Percentiles rank a stretch among this genome's conserved stretches.
Evolutionary conservation across 2,329 filamentous ascomycete species (phyloP).

Genomic region (Penicillium sp.): DNA sequence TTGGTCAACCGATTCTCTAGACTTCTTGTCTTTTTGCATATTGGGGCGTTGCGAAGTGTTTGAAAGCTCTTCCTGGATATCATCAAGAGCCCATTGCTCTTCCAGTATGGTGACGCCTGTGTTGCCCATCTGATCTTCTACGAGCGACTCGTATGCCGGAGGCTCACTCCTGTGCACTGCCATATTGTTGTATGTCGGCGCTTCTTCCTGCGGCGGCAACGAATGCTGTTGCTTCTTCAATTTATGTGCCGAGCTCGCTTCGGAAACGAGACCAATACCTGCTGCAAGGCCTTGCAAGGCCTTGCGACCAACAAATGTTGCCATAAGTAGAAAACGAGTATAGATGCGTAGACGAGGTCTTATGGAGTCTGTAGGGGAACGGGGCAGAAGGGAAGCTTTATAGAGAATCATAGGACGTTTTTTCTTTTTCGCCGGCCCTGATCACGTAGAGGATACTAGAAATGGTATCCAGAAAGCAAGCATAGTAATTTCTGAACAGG

Average conservation of each 20-base stretch:
- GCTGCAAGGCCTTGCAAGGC: slow-evolving; percentile 27
- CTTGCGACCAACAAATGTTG: slow-evolving; percentile 5
- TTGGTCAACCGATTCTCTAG: slow-evolving; percentile 4
- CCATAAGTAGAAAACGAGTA: neutral
- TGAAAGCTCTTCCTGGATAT: slow-evolving; percentile 27
- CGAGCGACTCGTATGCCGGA: neutral
- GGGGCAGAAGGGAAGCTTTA: too few relatives aligned
- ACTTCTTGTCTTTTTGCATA: neutral
- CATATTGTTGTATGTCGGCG: neutral
- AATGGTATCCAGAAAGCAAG: neutral
- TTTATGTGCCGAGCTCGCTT: slow-evolving; percentile 26
- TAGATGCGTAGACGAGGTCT: too few relatives aligned
- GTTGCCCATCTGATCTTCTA: neutral
- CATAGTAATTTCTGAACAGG: neutral
- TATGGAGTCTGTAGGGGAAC: too few relatives aligned
- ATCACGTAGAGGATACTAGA: neutral
- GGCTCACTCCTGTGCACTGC: neutral
- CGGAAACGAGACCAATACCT: slow-evolving; percentile 33
- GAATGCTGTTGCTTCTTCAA: slow-evolving; percentile 14
- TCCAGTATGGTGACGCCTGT: slow-evolving; percentile 9
- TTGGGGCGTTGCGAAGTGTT: neutral
- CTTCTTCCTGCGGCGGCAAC: neutral
- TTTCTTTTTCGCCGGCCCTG: too few relatives aligned
- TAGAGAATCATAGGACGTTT: neutral
- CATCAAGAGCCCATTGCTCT: slow-evolving; percentile 31